These are phyloP conservation scores for Solanum raphanifolium DNA, from an alignment of 257 asterid genomes.

Conservation along the genomic window DNA sequence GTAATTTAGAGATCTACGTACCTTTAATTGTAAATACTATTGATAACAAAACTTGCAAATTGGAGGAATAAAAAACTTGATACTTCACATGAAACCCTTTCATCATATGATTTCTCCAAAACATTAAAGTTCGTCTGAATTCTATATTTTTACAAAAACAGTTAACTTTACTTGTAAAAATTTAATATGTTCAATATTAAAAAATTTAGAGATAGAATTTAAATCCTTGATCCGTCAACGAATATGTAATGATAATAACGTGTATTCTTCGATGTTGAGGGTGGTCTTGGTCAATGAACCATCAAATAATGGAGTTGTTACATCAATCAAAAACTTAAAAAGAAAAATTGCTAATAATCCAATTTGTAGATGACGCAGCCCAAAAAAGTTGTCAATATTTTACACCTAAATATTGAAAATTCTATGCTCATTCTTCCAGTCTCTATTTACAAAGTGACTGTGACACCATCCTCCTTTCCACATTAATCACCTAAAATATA, in stretches of 20 bases:
- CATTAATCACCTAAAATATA: background rate
- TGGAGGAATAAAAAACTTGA: background rate
- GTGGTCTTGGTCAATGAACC: background rate
- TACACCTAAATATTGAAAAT: background rate
- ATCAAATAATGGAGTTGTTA: background rate
- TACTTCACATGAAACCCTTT: background rate
- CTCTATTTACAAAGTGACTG: background rate
- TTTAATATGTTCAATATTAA: background rate
- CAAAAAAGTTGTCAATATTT: background rate
- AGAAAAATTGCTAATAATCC: background rate
- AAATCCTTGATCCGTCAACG: accelerated
- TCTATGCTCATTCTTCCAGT: background rate
- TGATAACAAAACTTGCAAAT: background rate
- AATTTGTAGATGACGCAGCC: background rate
- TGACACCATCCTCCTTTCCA: background rate
- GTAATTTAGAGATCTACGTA: too few species aligned
- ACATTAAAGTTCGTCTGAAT: background rate
- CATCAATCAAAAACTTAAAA: background rate
- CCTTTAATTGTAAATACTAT: background rate
- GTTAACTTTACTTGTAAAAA: too few species aligned
- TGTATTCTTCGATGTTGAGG: background rate
- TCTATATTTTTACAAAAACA: too few species aligned
- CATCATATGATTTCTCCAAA: background rate
- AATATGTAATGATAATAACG: background rate
- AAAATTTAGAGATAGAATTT: background rate